Conservation (phyloP, 2,329 filamentous ascomycete species). For the Nothophoma quercina region DNA sequence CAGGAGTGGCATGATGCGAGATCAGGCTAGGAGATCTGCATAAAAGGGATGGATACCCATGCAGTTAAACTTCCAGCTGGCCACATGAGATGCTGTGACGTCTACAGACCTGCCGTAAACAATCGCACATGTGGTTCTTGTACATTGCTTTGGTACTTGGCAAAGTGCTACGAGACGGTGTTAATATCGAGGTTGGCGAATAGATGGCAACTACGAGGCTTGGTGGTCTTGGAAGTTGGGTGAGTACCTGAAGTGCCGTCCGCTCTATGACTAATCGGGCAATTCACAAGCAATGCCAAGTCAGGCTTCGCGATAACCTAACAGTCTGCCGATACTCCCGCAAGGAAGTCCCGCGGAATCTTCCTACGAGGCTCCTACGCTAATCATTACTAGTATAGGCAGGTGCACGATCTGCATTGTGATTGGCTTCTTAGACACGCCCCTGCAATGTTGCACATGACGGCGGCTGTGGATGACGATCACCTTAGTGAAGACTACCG, state of each 20-base stretch:
- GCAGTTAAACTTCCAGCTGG: neutral
- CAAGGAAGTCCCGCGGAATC: neutral
- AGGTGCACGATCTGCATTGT: neutral
- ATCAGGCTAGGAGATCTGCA: constrained; percentile 1
- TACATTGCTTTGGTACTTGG: constrained; percentile 15
- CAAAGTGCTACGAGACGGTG: neutral
- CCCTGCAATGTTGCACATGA: constrained; percentile 12
- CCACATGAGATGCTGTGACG: neutral
- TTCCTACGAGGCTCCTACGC: neutral
- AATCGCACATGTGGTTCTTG: constrained; percentile 1
- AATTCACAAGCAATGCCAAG: constrained; percentile 20
- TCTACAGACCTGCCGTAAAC: constrained; percentile 19
- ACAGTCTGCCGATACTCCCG: neutral
- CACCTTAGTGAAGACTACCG: constrained; percentile 2
- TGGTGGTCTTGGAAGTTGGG: neutral
- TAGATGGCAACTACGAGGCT: neutral
- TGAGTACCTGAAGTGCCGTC: constrained; percentile 9
- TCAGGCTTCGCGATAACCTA: constrained; percentile 9
- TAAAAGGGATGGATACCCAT: neutral
- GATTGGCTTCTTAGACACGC: constrained; percentile 7
- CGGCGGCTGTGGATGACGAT: constrained; percentile 1
- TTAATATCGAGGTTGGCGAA: constrained; percentile 13
- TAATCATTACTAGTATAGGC: constrained; percentile 11
- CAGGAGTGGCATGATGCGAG: neutral
- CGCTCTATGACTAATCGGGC: constrained; percentile 8